Base-by-base conservation (phyloP, 2,329 filamentous ascomycete species). In the Colletotrichum theobromicola region DNA sequence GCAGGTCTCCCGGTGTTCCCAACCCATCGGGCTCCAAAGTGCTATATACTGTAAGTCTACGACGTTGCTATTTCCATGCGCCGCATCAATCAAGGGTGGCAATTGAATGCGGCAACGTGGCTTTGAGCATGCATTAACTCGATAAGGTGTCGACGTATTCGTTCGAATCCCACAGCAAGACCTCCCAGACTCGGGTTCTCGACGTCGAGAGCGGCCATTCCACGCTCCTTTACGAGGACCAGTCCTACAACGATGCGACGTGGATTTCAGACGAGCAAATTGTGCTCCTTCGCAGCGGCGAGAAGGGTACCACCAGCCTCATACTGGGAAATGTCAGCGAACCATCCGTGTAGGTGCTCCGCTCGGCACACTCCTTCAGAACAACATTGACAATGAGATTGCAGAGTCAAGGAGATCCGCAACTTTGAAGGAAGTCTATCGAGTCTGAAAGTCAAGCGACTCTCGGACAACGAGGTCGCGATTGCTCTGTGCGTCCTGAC, bases 251-350 rank as follows among this genome's bases (percentile, higher is more conserved):
- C 70, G 94, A 96, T 81, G 91, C 95, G 12, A 89, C 91, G 61
- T 98, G 95, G 95, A 85, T 98, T 37, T 90, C 91, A 46, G 91
- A 94, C 55, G 89, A 90, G 42, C 91, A 92, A 79, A 90, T 90
- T 67, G 82, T 91, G 57, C 83, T 89, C 87, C 80, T 93, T 87
- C 88, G 87, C 80, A 83, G 82, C 67, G 83, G 83, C 16, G 86
- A 89, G 18, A 86, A 88, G 74, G 87, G 87, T 9, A 82, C 81
- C 37, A 89, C 89, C 4, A 83, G 81, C 34, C 82, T 92, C 4
- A 80, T 90, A 71, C 80, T 87, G 5, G 85, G 81, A 28, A 80
- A 83, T 63, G 81, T 80, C 5, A 81, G 80, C 12, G 81, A 83
- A 50, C 83, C 84, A 24, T 78, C 83, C 2, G 80, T 83, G 86